Conservation (phyloP, 306 rosid species). For the Senna siamea region DNA sequence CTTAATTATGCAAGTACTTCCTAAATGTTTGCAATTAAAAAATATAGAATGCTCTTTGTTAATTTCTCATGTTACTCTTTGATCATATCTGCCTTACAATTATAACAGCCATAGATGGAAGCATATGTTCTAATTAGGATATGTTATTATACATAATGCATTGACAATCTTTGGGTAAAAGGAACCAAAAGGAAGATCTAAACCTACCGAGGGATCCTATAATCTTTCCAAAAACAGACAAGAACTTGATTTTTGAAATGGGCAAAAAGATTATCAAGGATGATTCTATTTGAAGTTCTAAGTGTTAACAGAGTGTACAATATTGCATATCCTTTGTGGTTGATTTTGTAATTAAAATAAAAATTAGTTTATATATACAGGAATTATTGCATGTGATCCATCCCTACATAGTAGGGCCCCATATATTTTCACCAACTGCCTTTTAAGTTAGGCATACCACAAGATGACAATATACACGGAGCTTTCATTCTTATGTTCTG, state of each 20-base stretch:
- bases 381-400: slow-evolving; percentile 34
- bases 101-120: slow-evolving; percentile 2
- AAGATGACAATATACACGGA: neutral
- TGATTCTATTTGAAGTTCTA: slow-evolving; percentile 29
- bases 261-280: neutral
- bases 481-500: neutral
- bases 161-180: slow-evolving; percentile 16
- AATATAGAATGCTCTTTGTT: too few species aligned
- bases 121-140: slow-evolving; percentile 31
- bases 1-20: neutral
- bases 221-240: slow-evolving; percentile 31
- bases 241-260: slow-evolving; percentile 30
- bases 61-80: slow-evolving; percentile 31
- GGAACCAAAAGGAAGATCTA: slow-evolving; percentile 31
- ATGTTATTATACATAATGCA: neutral
- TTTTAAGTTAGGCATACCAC: neutral
- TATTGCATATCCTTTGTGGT: slow-evolving; percentile 17
- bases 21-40: neutral
- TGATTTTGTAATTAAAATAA: slow-evolving; percentile 25
- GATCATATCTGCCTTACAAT: slow-evolving; percentile 32
- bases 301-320: slow-evolving; percentile 3
- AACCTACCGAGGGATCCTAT: slow-evolving; percentile 27
- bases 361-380: neutral
- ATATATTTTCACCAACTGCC: neutral
- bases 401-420: slow-evolving; percentile 50